Conservation (phyloP, 2,329 filamentous ascomycete species). For the Penicillium sp. region DNA sequence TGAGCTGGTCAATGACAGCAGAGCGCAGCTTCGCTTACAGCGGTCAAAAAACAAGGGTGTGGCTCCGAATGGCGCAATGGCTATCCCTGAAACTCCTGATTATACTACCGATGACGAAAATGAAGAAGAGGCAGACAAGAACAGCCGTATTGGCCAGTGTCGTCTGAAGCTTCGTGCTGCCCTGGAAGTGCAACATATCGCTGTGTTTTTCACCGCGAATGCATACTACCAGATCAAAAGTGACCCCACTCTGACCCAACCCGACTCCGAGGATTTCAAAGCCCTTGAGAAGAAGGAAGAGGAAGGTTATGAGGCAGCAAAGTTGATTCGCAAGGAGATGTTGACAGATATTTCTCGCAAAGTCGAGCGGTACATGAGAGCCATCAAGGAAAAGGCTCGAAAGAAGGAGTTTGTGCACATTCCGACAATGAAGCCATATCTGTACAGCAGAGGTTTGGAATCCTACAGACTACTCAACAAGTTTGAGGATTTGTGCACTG, state of each 20-base stretch:
- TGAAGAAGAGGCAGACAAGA: constrained; percentile 48
- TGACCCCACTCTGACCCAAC: constrained; percentile 66
- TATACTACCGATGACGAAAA: constrained; percentile 44
- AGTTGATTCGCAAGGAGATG: constrained; percentile 77
- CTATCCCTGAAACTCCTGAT: constrained; percentile 21
- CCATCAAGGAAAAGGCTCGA: constrained; percentile 61
- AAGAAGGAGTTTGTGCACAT: constrained; percentile 66
- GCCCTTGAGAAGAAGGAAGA: constrained; percentile 73
- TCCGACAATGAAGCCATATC: constrained; percentile 62
- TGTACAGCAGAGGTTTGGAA: constrained; percentile 72
- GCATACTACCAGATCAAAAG: constrained; percentile 83
- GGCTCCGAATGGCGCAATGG: constrained; percentile 28
- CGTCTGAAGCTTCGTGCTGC: constrained; percentile 72
- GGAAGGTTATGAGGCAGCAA: constrained; percentile 77
- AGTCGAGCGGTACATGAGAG: constrained; percentile 68
- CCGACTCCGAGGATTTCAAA: constrained; percentile 71
- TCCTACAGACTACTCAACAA: constrained; percentile 69
- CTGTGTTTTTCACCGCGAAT: constrained; percentile 83
- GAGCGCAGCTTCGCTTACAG: constrained; percentile 65
- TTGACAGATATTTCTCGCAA: constrained; percentile 65
- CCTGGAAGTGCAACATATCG: constrained; percentile 80
- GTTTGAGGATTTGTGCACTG: constrained; percentile 67
- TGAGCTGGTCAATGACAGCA: constrained; percentile 64
- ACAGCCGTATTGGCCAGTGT: constrained; percentile 60
- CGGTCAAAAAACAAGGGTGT: constrained; percentile 36